Conservation (phyloP, 2,329 filamentous ascomycete genomes). For the Moelleriella libera region DNA sequence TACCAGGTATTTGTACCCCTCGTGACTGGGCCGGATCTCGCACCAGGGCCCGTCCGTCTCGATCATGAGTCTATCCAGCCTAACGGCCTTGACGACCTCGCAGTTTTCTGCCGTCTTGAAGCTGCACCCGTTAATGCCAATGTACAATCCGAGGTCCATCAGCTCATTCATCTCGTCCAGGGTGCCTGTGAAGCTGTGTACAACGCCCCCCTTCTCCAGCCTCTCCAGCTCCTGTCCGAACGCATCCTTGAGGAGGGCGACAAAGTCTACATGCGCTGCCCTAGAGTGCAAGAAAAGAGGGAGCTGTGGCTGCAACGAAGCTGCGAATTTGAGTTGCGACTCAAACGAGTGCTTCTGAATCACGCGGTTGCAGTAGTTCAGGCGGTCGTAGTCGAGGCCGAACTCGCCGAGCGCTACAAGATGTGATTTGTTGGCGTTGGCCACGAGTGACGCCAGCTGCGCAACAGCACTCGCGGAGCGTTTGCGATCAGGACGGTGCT, state of each 20-base stretch:
- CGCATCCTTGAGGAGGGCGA: conserved; percentile 47
- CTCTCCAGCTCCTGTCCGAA: conserved; percentile 45
- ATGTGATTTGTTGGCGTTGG: conserved; percentile 31
- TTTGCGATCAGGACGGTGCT: conserved; percentile 26
- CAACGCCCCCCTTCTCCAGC: conserved; percentile 64
- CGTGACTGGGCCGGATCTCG: conserved; percentile 81
- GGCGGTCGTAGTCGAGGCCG: conserved; percentile 87
- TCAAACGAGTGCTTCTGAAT: conserved; percentile 78
- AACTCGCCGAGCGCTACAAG: conserved; percentile 86
- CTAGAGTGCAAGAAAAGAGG: conserved; percentile 89
- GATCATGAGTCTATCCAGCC: conserved; percentile 70
- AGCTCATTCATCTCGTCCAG: conserved; percentile 71
- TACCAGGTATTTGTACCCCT: conserved; percentile 58
- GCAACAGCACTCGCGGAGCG: conserved; percentile 36
- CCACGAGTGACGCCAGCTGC: conserved; percentile 50
- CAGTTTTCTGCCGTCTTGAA: conserved; percentile 91
- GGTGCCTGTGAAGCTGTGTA: conserved; percentile 91
- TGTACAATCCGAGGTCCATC: conserved; percentile 67
- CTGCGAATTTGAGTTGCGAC: conserved; percentile 65
- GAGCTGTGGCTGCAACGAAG: conserved; percentile 53
- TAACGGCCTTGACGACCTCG: conserved; percentile 66
- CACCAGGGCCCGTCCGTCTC: conserved; percentile 98
- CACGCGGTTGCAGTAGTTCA: conserved; percentile 67
- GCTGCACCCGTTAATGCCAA: conserved; percentile 94
- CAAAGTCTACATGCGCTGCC: conserved; percentile 76